phyloP scores from a whole-genome alignment of 345 rosid species.

The Bruguiera sexangula region DNA sequence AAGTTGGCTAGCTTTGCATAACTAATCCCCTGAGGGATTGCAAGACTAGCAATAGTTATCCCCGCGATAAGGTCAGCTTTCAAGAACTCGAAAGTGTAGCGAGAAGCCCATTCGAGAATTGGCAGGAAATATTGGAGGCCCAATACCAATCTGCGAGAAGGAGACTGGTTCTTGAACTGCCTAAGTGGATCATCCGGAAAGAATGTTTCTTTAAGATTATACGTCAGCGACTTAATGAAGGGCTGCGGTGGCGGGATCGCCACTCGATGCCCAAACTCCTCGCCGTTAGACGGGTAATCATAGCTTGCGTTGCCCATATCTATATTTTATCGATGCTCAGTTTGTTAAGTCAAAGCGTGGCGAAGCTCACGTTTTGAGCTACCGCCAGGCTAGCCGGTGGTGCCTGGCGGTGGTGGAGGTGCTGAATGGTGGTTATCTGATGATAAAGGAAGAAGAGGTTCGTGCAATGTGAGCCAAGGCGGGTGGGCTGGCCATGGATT shows the following conservation, averaged over 20 bases:
- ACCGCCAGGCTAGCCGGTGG: neutral
- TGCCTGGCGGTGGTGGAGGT: neutral
- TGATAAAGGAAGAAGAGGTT: neutral
- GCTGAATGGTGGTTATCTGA: neutral
- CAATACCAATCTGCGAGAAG: conserved; percentile 45
- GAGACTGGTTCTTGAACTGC: conserved; percentile 68
- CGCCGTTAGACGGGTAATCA: conserved; percentile 19
- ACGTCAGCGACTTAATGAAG: conserved; percentile 54
- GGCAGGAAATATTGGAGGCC: conserved; percentile 74
- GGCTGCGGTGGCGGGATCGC: conserved; percentile 73
- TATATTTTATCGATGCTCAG: too few species aligned
- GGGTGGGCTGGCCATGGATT: conserved; percentile 10
- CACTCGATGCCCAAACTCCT: conserved; percentile 34
- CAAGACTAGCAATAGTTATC: conserved; percentile 91
- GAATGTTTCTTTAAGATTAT: conserved; percentile 71
- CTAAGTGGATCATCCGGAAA: conserved; percentile 92
- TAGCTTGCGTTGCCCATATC: conserved; percentile 38
- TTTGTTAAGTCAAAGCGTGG: too few species aligned
- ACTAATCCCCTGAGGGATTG: conserved; percentile 97
- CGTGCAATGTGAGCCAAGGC: conserved; percentile 12
- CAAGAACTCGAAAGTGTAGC: conserved; percentile 67
- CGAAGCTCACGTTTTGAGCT: too few species aligned
- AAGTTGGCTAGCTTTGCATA: conserved; percentile 83
- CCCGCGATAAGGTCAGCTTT: conserved; percentile 83
- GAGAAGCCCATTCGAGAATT: conserved; percentile 85